phyloP scores from a whole-genome alignment of 2,329 filamentous ascomycete genomes.

The Talaromyces sp. region DNA sequence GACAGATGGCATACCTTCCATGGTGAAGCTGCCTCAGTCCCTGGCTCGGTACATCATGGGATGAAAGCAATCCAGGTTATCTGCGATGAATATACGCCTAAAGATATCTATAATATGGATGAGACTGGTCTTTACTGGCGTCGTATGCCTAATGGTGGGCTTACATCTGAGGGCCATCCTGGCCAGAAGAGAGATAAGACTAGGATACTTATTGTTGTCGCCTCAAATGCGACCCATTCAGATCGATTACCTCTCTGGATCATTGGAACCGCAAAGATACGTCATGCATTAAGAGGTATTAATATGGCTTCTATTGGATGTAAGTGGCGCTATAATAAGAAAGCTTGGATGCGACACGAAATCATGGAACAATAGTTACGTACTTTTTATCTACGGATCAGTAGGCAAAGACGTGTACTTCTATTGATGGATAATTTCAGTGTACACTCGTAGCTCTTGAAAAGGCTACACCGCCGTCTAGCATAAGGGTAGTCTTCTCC shows the following conservation, averaged over 20 bases:
- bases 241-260: not conserved
- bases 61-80: not conserved
- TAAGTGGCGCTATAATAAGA: slow-evolving; percentile 17
- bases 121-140: not conserved
- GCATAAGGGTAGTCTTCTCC: slow-evolving; percentile 7
- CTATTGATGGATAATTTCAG: slow-evolving; percentile 22
- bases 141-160: not conserved
- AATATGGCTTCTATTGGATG: slow-evolving; percentile 23
- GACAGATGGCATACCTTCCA: not conserved
- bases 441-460: slow-evolving; percentile 9
- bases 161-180: not conserved
- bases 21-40: not conserved
- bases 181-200: not conserved
- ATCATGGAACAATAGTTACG: slow-evolving; percentile 18
- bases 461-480: slow-evolving; percentile 6
- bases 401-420: slow-evolving; percentile 7
- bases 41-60: not conserved
- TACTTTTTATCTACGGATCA: slow-evolving; percentile 7
- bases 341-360: slow-evolving; percentile 19
- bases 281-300: slow-evolving; percentile 14
- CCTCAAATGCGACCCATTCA: not conserved
- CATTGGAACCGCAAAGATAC: slow-evolving; percentile 2
- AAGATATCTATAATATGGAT: not conserved
- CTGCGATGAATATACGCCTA: not conserved
- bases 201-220: not conserved